phyloP scores from a whole-genome alignment of 2,329 filamentous ascomycete species.

The Akanthomyces dipterigenus region DNA sequence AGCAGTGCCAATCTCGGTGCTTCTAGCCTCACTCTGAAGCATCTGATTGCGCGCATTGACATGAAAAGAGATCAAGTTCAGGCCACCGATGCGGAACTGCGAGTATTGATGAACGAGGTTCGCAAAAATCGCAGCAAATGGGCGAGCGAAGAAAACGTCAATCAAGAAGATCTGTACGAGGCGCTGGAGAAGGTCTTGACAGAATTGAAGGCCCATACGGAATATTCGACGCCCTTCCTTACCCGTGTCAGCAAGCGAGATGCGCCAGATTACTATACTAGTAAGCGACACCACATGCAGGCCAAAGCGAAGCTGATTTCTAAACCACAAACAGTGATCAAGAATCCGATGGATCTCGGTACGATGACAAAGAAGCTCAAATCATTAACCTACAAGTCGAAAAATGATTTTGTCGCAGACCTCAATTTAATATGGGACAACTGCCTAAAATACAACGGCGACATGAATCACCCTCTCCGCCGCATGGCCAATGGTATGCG shows the following conservation, averaged over 20 bases:
- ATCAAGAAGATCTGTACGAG: constrained; percentile 96
- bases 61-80: constrained; percentile 83
- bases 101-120: constrained; percentile 92
- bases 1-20: constrained; percentile 93
- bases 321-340: constrained; percentile 59
- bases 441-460: constrained; percentile 91
- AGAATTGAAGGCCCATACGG: constrained; percentile 93
- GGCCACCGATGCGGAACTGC: constrained; percentile 86
- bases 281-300: constrained; percentile 46
- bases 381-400: constrained; percentile 71
- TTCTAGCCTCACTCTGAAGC: constrained; percentile 91
- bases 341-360: constrained; percentile 95
- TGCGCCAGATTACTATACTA: constrained; percentile 87
- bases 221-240: constrained; percentile 94
- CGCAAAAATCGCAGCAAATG: constrained; percentile 97
- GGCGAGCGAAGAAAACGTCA: constrained; percentile 95
- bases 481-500: constrained; percentile 95
- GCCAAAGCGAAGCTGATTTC: constrained; percentile 20
- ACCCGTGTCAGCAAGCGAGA: constrained; percentile 95
- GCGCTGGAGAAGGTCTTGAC: constrained; percentile 94
- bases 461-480: constrained; percentile 76
- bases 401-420: constrained; percentile 90
- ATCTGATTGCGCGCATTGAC: constrained; percentile 93
- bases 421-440: constrained; percentile 96
- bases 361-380: constrained; percentile 98